These are phyloP conservation scores for Calycina herbarum DNA, from an alignment of 2,329 filamentous ascomycete species.

Conservation along the genomic window DNA sequence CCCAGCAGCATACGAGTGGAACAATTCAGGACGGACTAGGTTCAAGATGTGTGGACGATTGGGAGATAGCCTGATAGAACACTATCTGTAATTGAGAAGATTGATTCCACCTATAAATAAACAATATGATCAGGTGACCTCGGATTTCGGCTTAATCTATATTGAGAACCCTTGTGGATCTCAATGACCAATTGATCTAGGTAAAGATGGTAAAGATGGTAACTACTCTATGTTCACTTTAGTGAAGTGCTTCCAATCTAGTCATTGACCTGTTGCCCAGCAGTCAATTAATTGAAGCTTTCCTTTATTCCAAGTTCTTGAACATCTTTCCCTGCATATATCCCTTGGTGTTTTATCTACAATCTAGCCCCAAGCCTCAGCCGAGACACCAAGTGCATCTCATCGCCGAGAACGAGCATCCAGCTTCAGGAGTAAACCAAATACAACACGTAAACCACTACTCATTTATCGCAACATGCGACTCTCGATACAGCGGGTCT, in stretches of 20 bases:
- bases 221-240: not conserved
- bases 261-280: not conserved
- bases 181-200: not conserved
- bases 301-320: not conserved
- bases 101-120: conserved; percentile 1
- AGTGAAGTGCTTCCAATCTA: not conserved
- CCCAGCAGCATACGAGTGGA: conserved; percentile 9
- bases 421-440: conserved; percentile 16
- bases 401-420: conserved; percentile 11
- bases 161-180: not conserved
- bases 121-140: not conserved
- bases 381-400: conserved; percentile 25
- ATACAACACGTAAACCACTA: conserved; percentile 16
- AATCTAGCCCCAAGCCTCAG: conserved; percentile 20
- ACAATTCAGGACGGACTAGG: not conserved
- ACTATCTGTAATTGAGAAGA: conserved; percentile 3
- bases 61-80: conserved; percentile 6
- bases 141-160: no score
- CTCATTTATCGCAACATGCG: conserved; percentile 27
- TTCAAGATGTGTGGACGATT: conserved; percentile 7
- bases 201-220: not conserved
- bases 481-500: conserved; percentile 32
- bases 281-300: not conserved
- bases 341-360: conserved; percentile 23
- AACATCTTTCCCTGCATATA: not conserved